Evolutionary conservation across 225 moss, liverwort and hornwort species (phyloP).

Genomic region (Asterella californica): DNA sequence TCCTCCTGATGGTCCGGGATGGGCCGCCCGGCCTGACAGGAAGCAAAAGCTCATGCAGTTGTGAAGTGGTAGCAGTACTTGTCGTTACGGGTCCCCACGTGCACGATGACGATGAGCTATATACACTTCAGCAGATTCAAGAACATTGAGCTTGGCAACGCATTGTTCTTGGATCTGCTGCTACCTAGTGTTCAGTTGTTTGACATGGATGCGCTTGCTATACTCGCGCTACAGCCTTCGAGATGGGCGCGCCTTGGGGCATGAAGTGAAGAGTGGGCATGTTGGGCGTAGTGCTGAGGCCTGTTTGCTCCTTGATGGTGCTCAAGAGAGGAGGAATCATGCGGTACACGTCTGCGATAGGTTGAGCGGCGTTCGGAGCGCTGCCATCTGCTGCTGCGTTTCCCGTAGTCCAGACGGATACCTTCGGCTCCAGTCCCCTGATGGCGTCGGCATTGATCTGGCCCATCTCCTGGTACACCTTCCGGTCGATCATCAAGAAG

Average conservation of each 20-base stretch:
- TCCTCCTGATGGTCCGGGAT: too few relatives aligned
- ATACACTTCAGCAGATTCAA: too few relatives aligned
- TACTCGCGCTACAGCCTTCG: background rate
- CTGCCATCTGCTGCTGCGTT: slow-evolving; percentile 21
- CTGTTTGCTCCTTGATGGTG: slow-evolving; percentile 63
- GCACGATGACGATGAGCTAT: too few relatives aligned
- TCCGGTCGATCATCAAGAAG: slow-evolving; percentile 48
- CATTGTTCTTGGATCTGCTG: too few relatives aligned
- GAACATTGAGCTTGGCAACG: too few relatives aligned
- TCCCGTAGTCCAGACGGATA: slow-evolving; percentile 56
- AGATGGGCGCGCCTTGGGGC: background rate
- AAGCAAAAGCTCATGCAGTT: too few relatives aligned
- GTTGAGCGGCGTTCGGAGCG: slow-evolving; percentile 22
- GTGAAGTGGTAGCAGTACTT: too few relatives aligned
- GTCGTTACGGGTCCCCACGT: too few relatives aligned
- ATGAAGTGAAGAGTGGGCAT: slow-evolving; percentile 17
- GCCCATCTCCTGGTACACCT: slow-evolving; percentile 60
- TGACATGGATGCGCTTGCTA: background rate
- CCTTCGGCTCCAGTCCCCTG: slow-evolving; percentile 48
- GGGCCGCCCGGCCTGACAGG: too few relatives aligned
- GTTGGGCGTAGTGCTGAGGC: slow-evolving; percentile 1
- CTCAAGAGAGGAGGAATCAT: slow-evolving; percentile 53
- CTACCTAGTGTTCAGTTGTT: background rate
- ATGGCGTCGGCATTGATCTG: slow-evolving; percentile 51
- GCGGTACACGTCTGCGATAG: slow-evolving; percentile 44